Percentiles rank a stretch among this genome's conserved stretches.
These are phyloP conservation scores for Jamesozyma spencerorum DNA, from an alignment of 805 yeast genomes.

Conservation along the genomic window DNA sequence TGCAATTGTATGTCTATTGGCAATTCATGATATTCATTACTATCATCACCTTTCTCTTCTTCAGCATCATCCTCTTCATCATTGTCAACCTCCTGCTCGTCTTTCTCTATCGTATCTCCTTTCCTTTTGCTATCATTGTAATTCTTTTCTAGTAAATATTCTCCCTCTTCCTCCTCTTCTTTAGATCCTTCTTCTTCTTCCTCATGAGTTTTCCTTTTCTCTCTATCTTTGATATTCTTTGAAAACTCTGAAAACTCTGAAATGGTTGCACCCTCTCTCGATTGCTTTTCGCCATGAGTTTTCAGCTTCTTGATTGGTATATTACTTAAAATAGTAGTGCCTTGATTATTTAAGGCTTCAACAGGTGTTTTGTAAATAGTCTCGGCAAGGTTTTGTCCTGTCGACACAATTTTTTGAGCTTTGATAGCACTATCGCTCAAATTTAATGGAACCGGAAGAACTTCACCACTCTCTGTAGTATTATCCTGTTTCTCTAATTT, in stretches of 20 bases:
- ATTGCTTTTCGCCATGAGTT: background rate
- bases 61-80: conserved; percentile 3
- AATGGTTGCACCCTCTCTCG: too few species aligned
- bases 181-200: too few species aligned
- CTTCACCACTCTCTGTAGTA: background rate
- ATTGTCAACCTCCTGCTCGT: conserved; percentile 3
- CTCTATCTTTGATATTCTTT: too few species aligned
- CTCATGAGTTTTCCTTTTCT: too few species aligned
- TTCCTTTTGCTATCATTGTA: background rate
- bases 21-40: conserved; percentile 1
- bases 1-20: conserved; percentile 18
- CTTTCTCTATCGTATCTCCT: background rate
- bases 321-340: conserved; percentile 9
- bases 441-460: background rate
- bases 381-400: background rate
- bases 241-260: too few species aligned
- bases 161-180: conserved; percentile 2
- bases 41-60: conserved; percentile 5
- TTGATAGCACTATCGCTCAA: background rate
- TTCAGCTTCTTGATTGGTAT: conserved; percentile 9
- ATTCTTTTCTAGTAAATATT: background rate
- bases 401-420: background rate
- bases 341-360: conserved; percentile 5
- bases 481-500: background rate
- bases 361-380: conserved; percentile 8